Percentiles rank a stretch among this genome's conserved stretches.
phyloP scores from a whole-genome alignment of 352 stramenopile species.

The Globisporangium spiculum region DNA sequence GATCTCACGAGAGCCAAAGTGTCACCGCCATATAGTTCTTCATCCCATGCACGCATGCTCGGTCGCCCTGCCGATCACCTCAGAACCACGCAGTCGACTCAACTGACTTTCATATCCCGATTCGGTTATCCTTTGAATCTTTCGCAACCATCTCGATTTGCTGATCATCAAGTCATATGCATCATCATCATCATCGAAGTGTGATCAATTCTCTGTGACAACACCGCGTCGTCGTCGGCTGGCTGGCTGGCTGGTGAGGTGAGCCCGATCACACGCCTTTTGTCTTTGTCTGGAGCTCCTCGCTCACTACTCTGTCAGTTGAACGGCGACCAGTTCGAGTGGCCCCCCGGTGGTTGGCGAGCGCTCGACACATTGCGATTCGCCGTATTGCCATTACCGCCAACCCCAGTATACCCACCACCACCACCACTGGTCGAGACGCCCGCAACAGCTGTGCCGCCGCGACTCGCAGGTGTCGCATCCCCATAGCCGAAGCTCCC shows the following conservation, averaged over 20 bases:
- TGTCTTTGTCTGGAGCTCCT: background rate
- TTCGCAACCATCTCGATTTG: background rate
- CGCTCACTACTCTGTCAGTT: conserved; percentile 7
- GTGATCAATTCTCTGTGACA: background rate
- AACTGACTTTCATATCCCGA: background rate
- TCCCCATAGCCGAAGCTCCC: background rate
- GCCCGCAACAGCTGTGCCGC: conserved; percentile 7
- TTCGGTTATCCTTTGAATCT: background rate
- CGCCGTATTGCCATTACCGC: background rate
- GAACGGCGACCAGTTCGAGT: conserved; percentile 60
- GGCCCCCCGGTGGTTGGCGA: conserved; percentile 59
- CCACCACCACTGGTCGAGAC: background rate
- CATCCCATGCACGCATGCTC: too few relatives aligned
- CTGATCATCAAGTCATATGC: background rate
- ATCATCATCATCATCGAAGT: background rate
- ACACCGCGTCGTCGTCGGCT: background rate
- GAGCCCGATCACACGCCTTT: background rate
- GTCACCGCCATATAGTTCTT: too few relatives aligned
- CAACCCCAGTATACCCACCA: background rate
- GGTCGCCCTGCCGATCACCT: background rate
- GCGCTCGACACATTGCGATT: conserved; percentile 15
- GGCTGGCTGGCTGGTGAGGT: too few relatives aligned
- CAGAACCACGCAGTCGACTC: background rate
- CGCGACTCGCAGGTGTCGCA: conserved; percentile 17
- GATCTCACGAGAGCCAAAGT: too few relatives aligned